Conservation (phyloP, 2,329 filamentous ascomycete genomes). For the Penicillium sp. region DNA sequence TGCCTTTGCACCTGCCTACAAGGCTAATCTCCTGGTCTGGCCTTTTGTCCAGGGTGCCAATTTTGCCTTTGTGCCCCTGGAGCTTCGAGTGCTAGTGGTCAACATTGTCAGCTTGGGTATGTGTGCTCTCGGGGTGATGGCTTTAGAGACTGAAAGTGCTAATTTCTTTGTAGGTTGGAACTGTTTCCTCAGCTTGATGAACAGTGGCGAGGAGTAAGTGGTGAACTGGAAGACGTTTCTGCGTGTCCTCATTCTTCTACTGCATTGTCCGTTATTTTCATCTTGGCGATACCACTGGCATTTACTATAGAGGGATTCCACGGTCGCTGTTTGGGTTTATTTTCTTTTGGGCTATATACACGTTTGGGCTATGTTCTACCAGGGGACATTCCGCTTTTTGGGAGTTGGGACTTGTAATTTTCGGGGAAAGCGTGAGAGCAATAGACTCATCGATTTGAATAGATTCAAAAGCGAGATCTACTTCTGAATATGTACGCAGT, state of each 20-base stretch:
- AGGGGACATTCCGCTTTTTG: background rate
- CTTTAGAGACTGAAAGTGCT: constrained; percentile 14
- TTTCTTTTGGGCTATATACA: background rate
- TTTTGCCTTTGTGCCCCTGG: constrained; percentile 81
- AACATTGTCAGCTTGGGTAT: constrained; percentile 74
- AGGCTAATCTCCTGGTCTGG: constrained; percentile 87
- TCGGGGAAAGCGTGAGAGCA: background rate
- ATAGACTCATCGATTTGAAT: background rate
- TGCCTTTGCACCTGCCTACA: constrained; percentile 71
- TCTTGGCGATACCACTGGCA: constrained; percentile 12
- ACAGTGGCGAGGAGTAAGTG: constrained; percentile 45
- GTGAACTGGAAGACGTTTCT: constrained; percentile 33
- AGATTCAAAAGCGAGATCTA: background rate
- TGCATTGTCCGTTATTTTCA: constrained; percentile 6
- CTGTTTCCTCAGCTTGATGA: constrained; percentile 60
- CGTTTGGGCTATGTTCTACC: background rate
- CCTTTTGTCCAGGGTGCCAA: constrained; percentile 81
- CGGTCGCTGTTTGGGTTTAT: constrained; percentile 4
- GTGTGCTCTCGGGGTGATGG: constrained; percentile 26
- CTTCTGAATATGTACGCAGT: background rate
- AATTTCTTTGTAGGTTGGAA: constrained; percentile 53
- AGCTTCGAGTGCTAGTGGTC: constrained; percentile 82
- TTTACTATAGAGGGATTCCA: constrained; percentile 8
- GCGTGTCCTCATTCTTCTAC: constrained; percentile 23
- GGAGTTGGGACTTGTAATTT: background rate